These are phyloP conservation scores for Pelargonium myrrhifolium DNA, from an alignment of 441 rosid genomes.

Conservation along the genomic window DNA sequence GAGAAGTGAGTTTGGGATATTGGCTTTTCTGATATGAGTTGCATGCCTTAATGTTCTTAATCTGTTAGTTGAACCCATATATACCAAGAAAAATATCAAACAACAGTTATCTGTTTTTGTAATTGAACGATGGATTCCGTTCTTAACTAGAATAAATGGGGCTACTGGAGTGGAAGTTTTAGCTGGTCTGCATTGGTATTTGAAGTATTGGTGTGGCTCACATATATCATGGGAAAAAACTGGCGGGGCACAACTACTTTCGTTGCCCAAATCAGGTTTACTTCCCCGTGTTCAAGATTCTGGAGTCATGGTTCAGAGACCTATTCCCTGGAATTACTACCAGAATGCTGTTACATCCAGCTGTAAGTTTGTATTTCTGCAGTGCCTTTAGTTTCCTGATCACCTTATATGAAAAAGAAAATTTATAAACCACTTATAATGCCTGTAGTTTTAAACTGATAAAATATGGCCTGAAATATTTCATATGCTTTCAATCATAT, in stretches of 20 bases:
- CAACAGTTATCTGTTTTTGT: not conserved
- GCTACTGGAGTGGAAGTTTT: conserved; percentile 56
- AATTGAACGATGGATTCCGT: conserved; percentile 12
- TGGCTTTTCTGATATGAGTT: not conserved
- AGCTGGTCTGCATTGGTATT: conserved; percentile 69
- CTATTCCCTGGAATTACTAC: conserved; percentile 66
- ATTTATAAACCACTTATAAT: not conserved
- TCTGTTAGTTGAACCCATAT: not conserved
- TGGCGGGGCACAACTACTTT: conserved; percentile 49
- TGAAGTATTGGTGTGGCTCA: conserved; percentile 53
- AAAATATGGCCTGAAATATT: conserved; percentile 9
- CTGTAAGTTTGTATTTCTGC: conserved; percentile 36
- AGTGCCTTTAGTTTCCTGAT: conserved; percentile 6
- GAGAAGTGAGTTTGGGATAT: not conserved
- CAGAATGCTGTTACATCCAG: conserved; percentile 79
- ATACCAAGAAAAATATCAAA: conserved; percentile 4
- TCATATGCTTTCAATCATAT: conserved; percentile 6
- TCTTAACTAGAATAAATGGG: conserved; percentile 45
- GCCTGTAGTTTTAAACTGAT: not conserved
- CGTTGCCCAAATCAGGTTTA: conserved; percentile 39
- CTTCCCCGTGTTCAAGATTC: conserved; percentile 48
- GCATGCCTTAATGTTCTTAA: not conserved
- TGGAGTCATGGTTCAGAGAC: conserved; percentile 44
- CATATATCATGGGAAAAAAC: conserved; percentile 74
- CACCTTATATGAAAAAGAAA: not conserved